These are phyloP conservation scores for Hygrophorus pudorinus DNA, from an alignment of 768 basidiomycete genomes.

Conservation along the genomic window DNA sequence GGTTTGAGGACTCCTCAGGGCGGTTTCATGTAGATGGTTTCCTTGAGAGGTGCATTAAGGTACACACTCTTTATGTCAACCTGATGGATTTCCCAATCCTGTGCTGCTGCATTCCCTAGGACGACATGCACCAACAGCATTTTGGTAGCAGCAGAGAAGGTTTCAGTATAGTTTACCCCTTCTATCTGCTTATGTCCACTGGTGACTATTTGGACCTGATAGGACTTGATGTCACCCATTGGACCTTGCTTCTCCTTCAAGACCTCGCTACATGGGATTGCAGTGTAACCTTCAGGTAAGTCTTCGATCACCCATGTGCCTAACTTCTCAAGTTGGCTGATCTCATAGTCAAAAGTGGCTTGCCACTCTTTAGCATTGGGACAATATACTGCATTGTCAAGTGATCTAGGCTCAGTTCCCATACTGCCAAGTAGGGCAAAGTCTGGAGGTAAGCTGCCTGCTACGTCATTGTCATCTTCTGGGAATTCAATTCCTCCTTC, in stretches of 20 bases:
- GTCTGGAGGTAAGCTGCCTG: no score
- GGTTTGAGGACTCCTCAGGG: slow-evolving; percentile 12
- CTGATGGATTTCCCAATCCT: slow-evolving; percentile 25
- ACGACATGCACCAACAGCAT: slow-evolving; percentile 7
- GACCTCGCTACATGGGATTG: neutral
- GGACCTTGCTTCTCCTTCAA: neutral
- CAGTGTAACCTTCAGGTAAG: neutral
- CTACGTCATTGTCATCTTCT: no score
- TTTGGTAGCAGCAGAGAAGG: slow-evolving; percentile 12
- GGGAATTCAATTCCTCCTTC: no score
- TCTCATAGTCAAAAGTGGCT: neutral
- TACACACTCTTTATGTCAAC: slow-evolving; percentile 12
- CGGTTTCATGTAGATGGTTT: slow-evolving; percentile 24
- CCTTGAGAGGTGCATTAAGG: slow-evolving; percentile 13
- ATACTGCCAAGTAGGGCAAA: no score
- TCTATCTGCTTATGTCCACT: slow-evolving; percentile 23
- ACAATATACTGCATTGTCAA: no score
- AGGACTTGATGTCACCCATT: slow-evolving; percentile 10
- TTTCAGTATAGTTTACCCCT: slow-evolving; percentile 22
- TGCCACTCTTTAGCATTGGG: slow-evolving; percentile 2
- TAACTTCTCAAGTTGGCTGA: no score
- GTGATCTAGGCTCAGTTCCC: no score
- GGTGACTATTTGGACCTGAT: slow-evolving; percentile 25
- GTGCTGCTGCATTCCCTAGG: slow-evolving; percentile 14
- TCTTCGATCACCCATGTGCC: slow-evolving; percentile 2